Evolutionary conservation across 306 rosid genomes (phyloP), one percentile per base, ranked within the genome.

Genomic region (Biancaea sappan): DNA sequence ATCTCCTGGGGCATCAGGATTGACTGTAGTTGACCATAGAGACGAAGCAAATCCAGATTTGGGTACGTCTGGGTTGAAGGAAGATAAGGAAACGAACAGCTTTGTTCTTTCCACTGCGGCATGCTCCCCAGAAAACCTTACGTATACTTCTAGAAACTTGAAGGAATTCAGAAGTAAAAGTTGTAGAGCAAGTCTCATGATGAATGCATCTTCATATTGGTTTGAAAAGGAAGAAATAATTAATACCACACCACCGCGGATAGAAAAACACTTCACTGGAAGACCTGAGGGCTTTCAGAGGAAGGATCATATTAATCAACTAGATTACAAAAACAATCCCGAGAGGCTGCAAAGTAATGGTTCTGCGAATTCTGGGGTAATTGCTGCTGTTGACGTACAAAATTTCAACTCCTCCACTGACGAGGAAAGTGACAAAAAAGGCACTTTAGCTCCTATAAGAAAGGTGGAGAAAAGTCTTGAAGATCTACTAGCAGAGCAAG

Each of bases 151-250:
- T 79, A 79, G 69, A 60, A 64, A 51, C 51, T 67, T 72, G 80
- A 84, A 71, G 57, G 76, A 85, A 43, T 70, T 83, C 53, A 89
- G 94, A 84, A 94, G 90, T 78, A 85, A 86, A 81, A 94, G 98
- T 75, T 90, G 97, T 75, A 88, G 72, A 80, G 95, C 90, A 48
- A 87, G 84, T 79, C 80, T 91, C 66, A 64, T 83, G 85, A 78
- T 76, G 66, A 80, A 72, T 73, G 66, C 66, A 24, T 79, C 84
- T 80, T 38, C 77, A 14, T 77, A 64, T 75, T 85, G 85, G 92
- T 84, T 87, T 85, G 86, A 88, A 47, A 69, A 77, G 29, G 86
- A 59, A 67, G 92, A 85, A 77, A 80, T 78, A 76, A 73, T 69
- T 57, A 80, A 85, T 75, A 41, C 64, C 77, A 89, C 86, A 4